These are phyloP conservation scores for Penicillium sclerotiorum DNA, from an alignment of 2,329 filamentous ascomycete genomes.

Conservation along the genomic window DNA sequence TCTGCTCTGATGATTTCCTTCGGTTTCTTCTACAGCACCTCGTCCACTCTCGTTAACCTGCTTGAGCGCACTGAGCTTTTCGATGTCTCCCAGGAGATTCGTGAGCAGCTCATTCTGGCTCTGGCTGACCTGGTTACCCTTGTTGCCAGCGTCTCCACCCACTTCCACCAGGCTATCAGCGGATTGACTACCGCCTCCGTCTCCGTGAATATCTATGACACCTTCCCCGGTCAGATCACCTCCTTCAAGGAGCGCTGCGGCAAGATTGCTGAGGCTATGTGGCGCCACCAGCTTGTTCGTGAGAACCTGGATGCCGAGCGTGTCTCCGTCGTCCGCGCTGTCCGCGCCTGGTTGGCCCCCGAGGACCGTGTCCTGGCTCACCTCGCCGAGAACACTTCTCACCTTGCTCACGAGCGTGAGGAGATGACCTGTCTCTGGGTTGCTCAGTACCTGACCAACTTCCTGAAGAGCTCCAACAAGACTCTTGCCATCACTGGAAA, in stretches of 20 bases:
- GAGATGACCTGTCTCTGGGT: slow-evolving; percentile 61
- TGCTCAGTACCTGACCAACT: slow-evolving; percentile 51
- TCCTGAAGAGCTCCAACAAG: slow-evolving; percentile 49
- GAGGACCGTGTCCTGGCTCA: slow-evolving; percentile 50
- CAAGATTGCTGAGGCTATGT: slow-evolving; percentile 42
- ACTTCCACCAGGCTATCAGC: slow-evolving; percentile 38
- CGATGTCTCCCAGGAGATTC: slow-evolving; percentile 50
- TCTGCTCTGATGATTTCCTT: slow-evolving; percentile 54
- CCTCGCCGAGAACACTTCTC: slow-evolving; percentile 48
- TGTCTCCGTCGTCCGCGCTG: slow-evolving; percentile 35
- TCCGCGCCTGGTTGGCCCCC: slow-evolving; percentile 47
- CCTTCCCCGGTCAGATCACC: slow-evolving; percentile 41
- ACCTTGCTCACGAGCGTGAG: slow-evolving; percentile 45
- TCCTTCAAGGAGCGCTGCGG: slow-evolving; percentile 40
- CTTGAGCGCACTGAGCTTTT: slow-evolving; percentile 54
- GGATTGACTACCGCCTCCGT: slow-evolving; percentile 27
- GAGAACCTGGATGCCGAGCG: slow-evolving; percentile 34
- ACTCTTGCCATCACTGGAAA: slow-evolving; percentile 49
- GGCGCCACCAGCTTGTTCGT: slow-evolving; percentile 41
- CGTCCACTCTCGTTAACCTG: slow-evolving; percentile 45
- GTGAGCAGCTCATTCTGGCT: slow-evolving; percentile 48
- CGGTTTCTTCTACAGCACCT: slow-evolving; percentile 55
- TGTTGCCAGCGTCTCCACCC: slow-evolving; percentile 35
- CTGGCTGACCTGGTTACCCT: slow-evolving; percentile 40
- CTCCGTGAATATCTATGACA: slow-evolving; percentile 41